Evolutionary conservation across 2,329 filamentous ascomycete genomes (phyloP), one percentile per base, ranked within the genome.

Genomic region (Raffaelea ambrosiae): DNA sequence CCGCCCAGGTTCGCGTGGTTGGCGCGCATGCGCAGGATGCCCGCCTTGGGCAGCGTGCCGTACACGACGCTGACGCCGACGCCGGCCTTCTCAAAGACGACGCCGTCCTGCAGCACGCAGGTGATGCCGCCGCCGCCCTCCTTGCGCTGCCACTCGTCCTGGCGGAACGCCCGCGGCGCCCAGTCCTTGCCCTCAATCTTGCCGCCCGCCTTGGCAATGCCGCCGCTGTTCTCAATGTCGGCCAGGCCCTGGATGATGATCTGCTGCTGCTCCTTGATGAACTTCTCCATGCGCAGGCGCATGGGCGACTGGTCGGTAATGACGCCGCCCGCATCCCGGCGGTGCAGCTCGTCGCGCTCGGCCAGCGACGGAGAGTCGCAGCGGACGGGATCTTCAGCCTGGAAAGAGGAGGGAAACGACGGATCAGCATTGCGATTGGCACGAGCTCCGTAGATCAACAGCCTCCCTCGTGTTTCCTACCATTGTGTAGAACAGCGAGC

Each of bases 41-140:
- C 93, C 1, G 87, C 76, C 59, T 87, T 84, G 31, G 90, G 90
- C 2, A 98, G 76, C 43, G 83, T 86, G 52, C 93, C 93, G 63
- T 98, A 97, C 44, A 98, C 93, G 52, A 97, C 82, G 49, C 87
- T 94, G 60, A 91, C 90, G 61, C 95, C 95, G 51, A 97, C 89
- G 26, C 93, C 93, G 40, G 87, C 93, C 70, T 98, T 98, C 66
- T 98, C 93, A 60, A 98, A 98, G 44, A 96, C 88, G 53, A 94
- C 91, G 56, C 93, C 90, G 55, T 96, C 89, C 66, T 98, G 93
- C 18, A 98, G 73, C 36, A 98, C 90, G 66, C 90, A 95, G 16
- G 88, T 94, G 58, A 91, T 90, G 55, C 93, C 93, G 48, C 93
- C 93, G 39, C 93, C 93, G 47, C 93, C 93, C 61, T 89, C 83